Conservation (phyloP, 345 rosid genomes). For the Euphorbia tirucalli region DNA sequence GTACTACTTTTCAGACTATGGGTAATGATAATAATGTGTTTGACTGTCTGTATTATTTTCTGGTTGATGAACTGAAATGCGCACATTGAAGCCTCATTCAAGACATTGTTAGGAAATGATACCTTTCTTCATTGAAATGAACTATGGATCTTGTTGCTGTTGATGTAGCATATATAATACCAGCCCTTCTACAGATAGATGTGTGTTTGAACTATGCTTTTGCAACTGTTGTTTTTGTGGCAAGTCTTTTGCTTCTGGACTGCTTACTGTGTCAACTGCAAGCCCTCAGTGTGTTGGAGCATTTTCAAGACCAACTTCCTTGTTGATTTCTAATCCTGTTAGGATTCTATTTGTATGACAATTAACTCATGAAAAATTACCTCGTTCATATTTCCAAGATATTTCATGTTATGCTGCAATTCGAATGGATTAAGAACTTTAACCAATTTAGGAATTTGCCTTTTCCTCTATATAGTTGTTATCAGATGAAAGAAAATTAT, state of each 20-base stretch:
- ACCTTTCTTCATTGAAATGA: background rate
- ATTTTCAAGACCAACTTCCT: constrained; percentile 54
- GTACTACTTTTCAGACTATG: constrained; percentile 27
- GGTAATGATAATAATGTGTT: background rate
- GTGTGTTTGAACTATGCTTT: constrained; percentile 17
- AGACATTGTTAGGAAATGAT: background rate
- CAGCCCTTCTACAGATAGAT: background rate
- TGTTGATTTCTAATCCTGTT: constrained; percentile 59
- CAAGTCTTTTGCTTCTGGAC: constrained; percentile 55
- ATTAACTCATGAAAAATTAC: constrained; percentile 17
- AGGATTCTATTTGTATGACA: constrained; percentile 75
- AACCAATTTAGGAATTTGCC: background rate
- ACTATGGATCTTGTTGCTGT: background rate
- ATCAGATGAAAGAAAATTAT: too few species aligned
- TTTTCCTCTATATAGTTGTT: background rate
- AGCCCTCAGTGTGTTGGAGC: constrained; percentile 71
- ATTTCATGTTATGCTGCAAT: too few species aligned
- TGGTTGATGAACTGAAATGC: background rate
- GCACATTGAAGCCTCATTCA: background rate
- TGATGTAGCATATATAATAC: background rate
- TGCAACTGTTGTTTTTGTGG: constrained; percentile 52
- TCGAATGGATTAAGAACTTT: too few species aligned
- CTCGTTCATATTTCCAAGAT: too few species aligned
- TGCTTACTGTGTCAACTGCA: constrained; percentile 76
- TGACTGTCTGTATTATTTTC: background rate